These are phyloP conservation scores for Mercurialis annua DNA, from an alignment of 345 rosid genomes.

Conservation along the genomic window DNA sequence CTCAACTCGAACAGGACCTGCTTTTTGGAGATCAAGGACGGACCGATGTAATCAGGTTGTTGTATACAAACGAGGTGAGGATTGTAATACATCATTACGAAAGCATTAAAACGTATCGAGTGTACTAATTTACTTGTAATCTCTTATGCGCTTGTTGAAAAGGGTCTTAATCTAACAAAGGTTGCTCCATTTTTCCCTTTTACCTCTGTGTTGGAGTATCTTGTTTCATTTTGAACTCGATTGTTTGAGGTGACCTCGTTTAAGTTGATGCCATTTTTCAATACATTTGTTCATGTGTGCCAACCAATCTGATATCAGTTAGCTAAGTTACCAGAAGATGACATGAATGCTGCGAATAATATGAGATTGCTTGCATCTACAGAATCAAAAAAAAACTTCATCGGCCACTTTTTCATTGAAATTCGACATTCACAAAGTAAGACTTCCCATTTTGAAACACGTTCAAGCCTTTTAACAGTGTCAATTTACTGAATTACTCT, in stretches of 20 bases:
- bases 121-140: constrained; percentile 8
- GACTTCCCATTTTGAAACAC: background rate
- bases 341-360: constrained; percentile 85
- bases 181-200: constrained; percentile 32
- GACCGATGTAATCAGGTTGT: constrained; percentile 86
- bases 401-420: constrained; percentile 66
- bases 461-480: background rate
- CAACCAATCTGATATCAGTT: constrained; percentile 47
- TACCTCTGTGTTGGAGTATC: constrained; percentile 4
- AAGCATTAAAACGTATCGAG: constrained; percentile 2
- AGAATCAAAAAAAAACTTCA: constrained; percentile 69
- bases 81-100: constrained; percentile 6
- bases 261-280: constrained; percentile 4
- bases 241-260: background rate
- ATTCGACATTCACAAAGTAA: constrained; percentile 92
- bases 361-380: constrained; percentile 76
- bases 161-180: constrained; percentile 91
- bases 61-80: constrained; percentile 72
- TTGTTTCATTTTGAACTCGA: background rate
- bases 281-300: background rate
- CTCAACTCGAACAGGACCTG: constrained; percentile 96
- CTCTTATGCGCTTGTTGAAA: constrained; percentile 65
- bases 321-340: constrained; percentile 75
- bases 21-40: constrained; percentile 98
- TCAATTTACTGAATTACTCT: background rate